Percentiles rank a stretch among this genome's conserved stretches.
phyloP scores from a whole-genome alignment of 768 basidiomycete species.

The Rhizopogon roseolus region DNA sequence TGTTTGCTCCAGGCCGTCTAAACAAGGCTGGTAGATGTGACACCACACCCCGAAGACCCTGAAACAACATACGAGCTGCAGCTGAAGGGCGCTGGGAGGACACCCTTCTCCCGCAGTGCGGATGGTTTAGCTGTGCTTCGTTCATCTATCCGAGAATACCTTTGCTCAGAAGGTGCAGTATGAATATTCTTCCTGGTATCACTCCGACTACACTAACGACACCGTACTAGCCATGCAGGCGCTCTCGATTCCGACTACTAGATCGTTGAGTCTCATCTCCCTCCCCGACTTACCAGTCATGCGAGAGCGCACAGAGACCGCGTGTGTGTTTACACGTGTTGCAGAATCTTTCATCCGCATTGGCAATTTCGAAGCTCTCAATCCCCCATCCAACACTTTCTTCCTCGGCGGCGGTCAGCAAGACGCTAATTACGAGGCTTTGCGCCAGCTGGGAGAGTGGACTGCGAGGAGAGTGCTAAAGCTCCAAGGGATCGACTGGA shows the following conservation, averaged over 20 bases:
- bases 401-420: slow-evolving; percentile 81
- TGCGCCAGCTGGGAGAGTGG: slow-evolving; percentile 76
- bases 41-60: slow-evolving; percentile 59
- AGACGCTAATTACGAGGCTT: slow-evolving; percentile 64
- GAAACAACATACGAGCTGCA: slow-evolving; percentile 75
- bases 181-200: background rate
- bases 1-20: slow-evolving; percentile 4
- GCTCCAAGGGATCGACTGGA: slow-evolving; percentile 32
- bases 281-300: slow-evolving; percentile 69
- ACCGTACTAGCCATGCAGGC: slow-evolving; percentile 66
- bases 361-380: slow-evolving; percentile 85
- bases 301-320: slow-evolving; percentile 71
- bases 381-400: slow-evolving; percentile 56
- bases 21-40: slow-evolving; percentile 51
- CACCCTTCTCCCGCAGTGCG: slow-evolving; percentile 88
- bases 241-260: slow-evolving; percentile 82
- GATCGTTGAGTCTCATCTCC: slow-evolving; percentile 75
- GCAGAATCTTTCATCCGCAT: slow-evolving; percentile 91
- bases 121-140: slow-evolving; percentile 96
- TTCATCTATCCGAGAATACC: slow-evolving; percentile 89
- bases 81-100: slow-evolving; percentile 91
- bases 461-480: slow-evolving; percentile 57
- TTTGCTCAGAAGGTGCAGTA: slow-evolving; percentile 75
- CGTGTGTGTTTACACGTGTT: slow-evolving; percentile 72
- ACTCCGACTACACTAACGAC: slow-evolving; percentile 20